Evolutionary conservation across 345 rosid genomes (phyloP).

Genomic region (Abelmoschus esculentus): DNA sequence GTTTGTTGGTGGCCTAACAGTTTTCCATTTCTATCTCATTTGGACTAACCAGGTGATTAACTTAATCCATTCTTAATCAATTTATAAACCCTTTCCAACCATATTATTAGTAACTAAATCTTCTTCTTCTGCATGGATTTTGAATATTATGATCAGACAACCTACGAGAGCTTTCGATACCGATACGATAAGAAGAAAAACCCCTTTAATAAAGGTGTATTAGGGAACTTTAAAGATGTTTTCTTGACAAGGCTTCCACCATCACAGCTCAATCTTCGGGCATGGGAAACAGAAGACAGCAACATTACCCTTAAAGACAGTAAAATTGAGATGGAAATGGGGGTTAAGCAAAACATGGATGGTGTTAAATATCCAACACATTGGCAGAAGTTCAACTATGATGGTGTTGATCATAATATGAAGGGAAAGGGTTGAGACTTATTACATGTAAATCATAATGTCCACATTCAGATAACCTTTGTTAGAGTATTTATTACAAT

Average conservation of each 20-base stretch:
- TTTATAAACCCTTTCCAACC: background rate
- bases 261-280: conserved; percentile 73
- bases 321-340: conserved; percentile 41
- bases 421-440: background rate
- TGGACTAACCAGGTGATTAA: conserved; percentile 79
- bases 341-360: conserved; percentile 16
- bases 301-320: conserved; percentile 15
- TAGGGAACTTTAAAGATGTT: conserved; percentile 59
- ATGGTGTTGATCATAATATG: conserved; percentile 17
- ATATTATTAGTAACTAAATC: background rate
- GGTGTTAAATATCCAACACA: background rate
- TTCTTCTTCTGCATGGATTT: background rate
- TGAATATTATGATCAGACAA: conserved; percentile 51
- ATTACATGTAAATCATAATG: background rate
- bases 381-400: conserved; percentile 36
- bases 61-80: too few relatives aligned
- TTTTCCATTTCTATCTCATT: conserved; percentile 88
- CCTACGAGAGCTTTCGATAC: conserved; percentile 90
- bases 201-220: conserved; percentile 70
- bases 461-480: too few relatives aligned
- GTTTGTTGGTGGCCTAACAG: conserved; percentile 95
- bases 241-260: conserved; percentile 53
- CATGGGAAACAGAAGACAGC: conserved; percentile 37
- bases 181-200: conserved; percentile 75
- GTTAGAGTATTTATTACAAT: too few relatives aligned